Percentiles rank a stretch among this genome's conserved stretches.
Conservation (phyloP, 805 yeast genomes). For the Candida glaebosa region DNA sequence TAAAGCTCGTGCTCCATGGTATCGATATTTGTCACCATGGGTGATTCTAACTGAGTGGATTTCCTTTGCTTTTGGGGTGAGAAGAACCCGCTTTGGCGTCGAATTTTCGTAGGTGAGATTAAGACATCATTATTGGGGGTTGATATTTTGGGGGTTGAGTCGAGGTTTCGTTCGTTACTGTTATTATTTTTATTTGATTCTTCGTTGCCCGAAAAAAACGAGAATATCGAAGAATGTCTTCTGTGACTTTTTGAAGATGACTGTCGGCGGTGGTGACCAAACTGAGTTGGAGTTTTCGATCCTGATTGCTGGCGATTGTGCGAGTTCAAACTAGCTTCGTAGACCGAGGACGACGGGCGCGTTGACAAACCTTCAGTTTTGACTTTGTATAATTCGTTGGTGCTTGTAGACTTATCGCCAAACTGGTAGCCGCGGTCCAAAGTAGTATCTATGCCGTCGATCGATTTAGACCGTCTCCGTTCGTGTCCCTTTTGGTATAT, state of each 20-base stretch:
- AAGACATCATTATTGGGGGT: background rate
- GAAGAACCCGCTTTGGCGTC: slow-evolving; percentile 4
- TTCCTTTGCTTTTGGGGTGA: slow-evolving; percentile 3
- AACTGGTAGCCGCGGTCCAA: slow-evolving; percentile 27
- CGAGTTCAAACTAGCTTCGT: slow-evolving; percentile 36
- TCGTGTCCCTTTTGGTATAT: slow-evolving; percentile 4
- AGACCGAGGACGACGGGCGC: slow-evolving; percentile 51
- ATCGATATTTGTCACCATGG: background rate
- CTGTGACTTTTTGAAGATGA: slow-evolving; percentile 41
- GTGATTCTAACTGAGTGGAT: slow-evolving; percentile 2
- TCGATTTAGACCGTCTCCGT: background rate
- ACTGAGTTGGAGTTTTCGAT: slow-evolving; percentile 11
- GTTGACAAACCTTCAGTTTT: slow-evolving; percentile 17
- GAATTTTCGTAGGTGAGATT: background rate
- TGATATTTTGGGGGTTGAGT: background rate
- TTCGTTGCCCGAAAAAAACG: slow-evolving; percentile 40
- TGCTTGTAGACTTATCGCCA: slow-evolving; percentile 21
- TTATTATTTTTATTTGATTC: slow-evolving; percentile 11
- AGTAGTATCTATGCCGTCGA: slow-evolving; percentile 22
- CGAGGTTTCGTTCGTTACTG: slow-evolving; percentile 7
- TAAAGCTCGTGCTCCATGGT: slow-evolving; percentile 28
- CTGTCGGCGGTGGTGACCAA: slow-evolving; percentile 23
- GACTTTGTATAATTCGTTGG: slow-evolving; percentile 19
- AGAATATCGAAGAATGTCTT: slow-evolving; percentile 59
- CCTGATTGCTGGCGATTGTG: slow-evolving; percentile 43